Conservation (phyloP, 2,329 filamentous ascomycete species). For the Neofusicoccum umdonicola region DNA sequence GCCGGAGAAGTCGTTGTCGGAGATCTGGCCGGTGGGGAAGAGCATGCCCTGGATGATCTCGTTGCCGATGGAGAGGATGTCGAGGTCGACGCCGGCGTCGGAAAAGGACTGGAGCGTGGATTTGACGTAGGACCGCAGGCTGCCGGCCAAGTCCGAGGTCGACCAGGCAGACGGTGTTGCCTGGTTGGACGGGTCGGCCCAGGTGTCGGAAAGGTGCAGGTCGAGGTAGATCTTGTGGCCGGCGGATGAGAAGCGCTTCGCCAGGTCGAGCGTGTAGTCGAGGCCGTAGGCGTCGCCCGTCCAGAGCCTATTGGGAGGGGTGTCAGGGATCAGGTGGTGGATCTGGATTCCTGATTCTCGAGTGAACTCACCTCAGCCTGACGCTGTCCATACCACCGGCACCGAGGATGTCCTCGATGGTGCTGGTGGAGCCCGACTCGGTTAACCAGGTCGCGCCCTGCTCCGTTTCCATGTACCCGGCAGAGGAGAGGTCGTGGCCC, state of each 20-base stretch:
- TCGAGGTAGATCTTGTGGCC: constrained; percentile 63
- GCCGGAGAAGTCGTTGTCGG: constrained; percentile 50
- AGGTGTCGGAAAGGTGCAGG: constrained; percentile 67
- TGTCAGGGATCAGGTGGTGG: neutral
- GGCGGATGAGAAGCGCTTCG: constrained; percentile 60
- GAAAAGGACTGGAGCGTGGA: constrained; percentile 62
- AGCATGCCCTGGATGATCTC: constrained; percentile 68
- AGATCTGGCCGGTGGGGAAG: constrained; percentile 61
- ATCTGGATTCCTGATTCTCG: neutral
- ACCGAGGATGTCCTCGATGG: constrained; percentile 12
- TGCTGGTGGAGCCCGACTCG: neutral
- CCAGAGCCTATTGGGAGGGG: constrained; percentile 55
- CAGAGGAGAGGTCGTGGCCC: constrained; percentile 16
- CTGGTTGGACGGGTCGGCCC: constrained; percentile 68
- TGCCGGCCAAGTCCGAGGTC: constrained; percentile 56
- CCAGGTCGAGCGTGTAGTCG: constrained; percentile 68
- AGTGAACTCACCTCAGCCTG: constrained; percentile 3
- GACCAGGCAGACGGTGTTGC: constrained; percentile 63
- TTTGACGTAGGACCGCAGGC: constrained; percentile 68
- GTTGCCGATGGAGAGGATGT: constrained; percentile 70
- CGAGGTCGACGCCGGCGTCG: constrained; percentile 52
- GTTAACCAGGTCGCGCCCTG: constrained; percentile 10
- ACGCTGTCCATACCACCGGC: constrained; percentile 18
- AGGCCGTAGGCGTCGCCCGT: constrained; percentile 66
- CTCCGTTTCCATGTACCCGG: constrained; percentile 10